Evolutionary conservation across 768 basidiomycete species (phyloP).

Genomic region (Collybia sordida): DNA sequence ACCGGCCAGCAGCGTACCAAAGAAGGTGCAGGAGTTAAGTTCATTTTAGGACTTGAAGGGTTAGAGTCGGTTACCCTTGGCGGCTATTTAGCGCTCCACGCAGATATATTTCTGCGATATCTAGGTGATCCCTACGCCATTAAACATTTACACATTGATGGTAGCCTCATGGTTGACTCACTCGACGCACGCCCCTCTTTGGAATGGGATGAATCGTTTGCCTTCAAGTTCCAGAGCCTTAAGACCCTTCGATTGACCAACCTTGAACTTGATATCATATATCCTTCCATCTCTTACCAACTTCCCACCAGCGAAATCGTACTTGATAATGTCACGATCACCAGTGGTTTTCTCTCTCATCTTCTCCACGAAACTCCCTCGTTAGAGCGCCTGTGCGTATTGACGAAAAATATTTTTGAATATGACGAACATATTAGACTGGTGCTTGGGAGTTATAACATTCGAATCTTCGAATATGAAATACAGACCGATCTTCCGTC

Average conservation of each 20-base stretch:
- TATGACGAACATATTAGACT: constrained; percentile 40
- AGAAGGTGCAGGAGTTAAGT: constrained; percentile 38
- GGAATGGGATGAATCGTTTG: constrained; percentile 54
- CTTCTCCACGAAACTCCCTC: constrained; percentile 35
- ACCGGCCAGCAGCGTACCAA: constrained; percentile 16
- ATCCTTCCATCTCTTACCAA: constrained; percentile 30
- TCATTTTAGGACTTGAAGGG: constrained; percentile 40
- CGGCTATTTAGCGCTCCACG: constrained; percentile 43
- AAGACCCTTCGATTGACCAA: constrained; percentile 40
- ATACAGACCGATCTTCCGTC: constrained; percentile 25
- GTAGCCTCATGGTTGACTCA: constrained; percentile 28
- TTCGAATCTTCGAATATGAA: constrained; percentile 45
- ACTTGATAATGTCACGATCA: constrained; percentile 43
- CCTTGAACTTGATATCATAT: constrained; percentile 42
- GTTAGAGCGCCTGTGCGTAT: constrained; percentile 37
- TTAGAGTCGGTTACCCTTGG: constrained; percentile 45
- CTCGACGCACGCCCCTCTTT: constrained; percentile 35
- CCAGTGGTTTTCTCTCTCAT: constrained; percentile 38
- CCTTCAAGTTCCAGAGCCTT: constrained; percentile 43
- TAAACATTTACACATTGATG: constrained; percentile 46
- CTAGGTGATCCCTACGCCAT: constrained; percentile 40
- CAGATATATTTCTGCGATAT: constrained; percentile 46
- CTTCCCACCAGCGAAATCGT: constrained; percentile 36
- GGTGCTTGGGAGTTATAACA: constrained; percentile 37
- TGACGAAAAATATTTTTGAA: constrained; percentile 27